Evolutionary conservation across 2,329 filamentous ascomycete species (phyloP), one percentile per base, ranked within the genome.

Genomic region (Fusarium vanettenii): DNA sequence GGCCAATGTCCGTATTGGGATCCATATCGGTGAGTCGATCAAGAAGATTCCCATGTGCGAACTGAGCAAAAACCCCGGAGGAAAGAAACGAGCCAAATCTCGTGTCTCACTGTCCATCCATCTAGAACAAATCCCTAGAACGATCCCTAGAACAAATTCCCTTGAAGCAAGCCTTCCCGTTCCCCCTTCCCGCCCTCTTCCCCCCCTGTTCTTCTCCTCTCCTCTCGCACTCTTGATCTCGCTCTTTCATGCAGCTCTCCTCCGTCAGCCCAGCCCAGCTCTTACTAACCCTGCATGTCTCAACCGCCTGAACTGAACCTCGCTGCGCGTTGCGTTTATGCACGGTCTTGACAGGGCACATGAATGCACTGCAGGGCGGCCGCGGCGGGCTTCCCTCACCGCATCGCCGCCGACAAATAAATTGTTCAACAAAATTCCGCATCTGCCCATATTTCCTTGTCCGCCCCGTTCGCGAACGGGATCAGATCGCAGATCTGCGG

Each of bases 401-500:
- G 72, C 72, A 74, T 72, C 64, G 59, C 29, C 8, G 52, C 25
- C 41, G 27, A 20, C 41, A 52, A 29, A 52, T 27, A 29, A 29
- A 52, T 45, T 45, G 25, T 50, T 16, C 22, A 50, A 25, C 48
- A 29, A 50, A 70, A 45, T 31, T 68, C 55, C 45, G 66, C 60
- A 43, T 68, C 66, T 59, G 64, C 56, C 31, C 64, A 61, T 61
- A 20, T 52, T 29, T 25, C 25, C 14, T 16, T 45, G 13, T 5
- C 20, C 41, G 29, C 41, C 41, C 20, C 59, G 18, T 25, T 63
- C 31, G n/a, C 39, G 57, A 43, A 75, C 62, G 25, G 61, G 65
- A 74, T 74, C 66, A 64, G 72, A 70, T 75, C 66, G 69, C 62
- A 73, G 66, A 73, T 75, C 72, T 48, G 52, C 60, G 61, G 69